phyloP scores from a whole-genome alignment of 495 filamentous ascomycete genomes.

The Thozetella sp. region DNA sequence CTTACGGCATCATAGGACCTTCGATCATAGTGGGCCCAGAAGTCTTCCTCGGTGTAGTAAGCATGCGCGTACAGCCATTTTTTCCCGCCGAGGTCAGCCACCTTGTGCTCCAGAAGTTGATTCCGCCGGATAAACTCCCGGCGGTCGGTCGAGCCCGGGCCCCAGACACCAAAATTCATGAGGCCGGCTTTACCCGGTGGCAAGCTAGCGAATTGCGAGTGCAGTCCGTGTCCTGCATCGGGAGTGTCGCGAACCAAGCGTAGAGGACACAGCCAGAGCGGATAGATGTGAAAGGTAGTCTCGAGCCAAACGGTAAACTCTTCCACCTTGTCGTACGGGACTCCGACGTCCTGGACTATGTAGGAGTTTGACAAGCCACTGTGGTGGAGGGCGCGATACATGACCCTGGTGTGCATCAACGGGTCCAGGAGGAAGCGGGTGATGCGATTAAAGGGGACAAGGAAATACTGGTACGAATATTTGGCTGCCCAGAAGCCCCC shows the following conservation, averaged over 20 bases:
- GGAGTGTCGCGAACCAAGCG: conserved; percentile 33
- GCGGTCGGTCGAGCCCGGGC: conserved; percentile 26
- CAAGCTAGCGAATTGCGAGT: conserved; percentile 33
- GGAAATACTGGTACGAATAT: conserved; percentile 53
- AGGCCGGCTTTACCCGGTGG: conserved; percentile 20
- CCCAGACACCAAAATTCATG: conserved; percentile 54
- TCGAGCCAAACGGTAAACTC: conserved; percentile 44
- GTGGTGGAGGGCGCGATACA: conserved; percentile 57
- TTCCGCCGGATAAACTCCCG: conserved; percentile 48
- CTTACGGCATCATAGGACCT: conserved; percentile 48
- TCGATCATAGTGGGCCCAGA: conserved; percentile 51
- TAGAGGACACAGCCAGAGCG: conserved; percentile 59
- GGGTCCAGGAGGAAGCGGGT: conserved; percentile 50
- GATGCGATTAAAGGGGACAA: conserved; percentile 52
- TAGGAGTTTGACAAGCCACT: conserved; percentile 45
- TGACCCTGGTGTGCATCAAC: conserved; percentile 59
- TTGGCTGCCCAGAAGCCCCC: conserved; percentile 60
- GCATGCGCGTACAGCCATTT: conserved; percentile 57
- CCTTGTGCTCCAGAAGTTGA: conserved; percentile 57
- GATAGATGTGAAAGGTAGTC: conserved; percentile 43
- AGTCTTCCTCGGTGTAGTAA: conserved; percentile 57
- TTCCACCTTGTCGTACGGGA: conserved; percentile 40
- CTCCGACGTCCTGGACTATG: conserved; percentile 56
- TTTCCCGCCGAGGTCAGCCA: conserved; percentile 59
- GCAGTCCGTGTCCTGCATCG: conserved; percentile 31